Percentiles rank a stretch among this genome's conserved stretches.
Conservation (phyloP, 2,329 filamentous ascomycete genomes). For the Ophiosphaerella herpotricha region DNA sequence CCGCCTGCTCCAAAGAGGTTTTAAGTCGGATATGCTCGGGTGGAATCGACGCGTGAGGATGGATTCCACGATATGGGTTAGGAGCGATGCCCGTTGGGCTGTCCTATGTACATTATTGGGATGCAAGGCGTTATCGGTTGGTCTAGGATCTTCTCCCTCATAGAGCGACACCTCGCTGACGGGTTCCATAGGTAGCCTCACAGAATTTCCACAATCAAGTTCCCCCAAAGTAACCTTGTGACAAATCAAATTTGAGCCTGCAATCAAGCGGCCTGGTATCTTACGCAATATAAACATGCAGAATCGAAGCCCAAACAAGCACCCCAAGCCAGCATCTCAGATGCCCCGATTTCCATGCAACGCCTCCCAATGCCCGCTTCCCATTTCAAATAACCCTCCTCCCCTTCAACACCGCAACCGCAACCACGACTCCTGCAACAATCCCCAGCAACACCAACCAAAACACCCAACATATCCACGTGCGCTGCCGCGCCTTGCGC, state of each 20-base stretch:
- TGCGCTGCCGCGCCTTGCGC: constrained; percentile 53
- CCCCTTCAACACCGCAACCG: constrained; percentile 51
- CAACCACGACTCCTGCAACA: constrained; percentile 51
- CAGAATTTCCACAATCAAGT: too few relatives aligned
- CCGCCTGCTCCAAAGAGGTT: constrained; percentile 66
- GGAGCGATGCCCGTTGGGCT: background rate
- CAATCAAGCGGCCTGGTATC: constrained; percentile 3
- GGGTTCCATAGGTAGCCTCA: background rate
- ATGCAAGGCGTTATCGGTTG: constrained; percentile 2
- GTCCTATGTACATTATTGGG: background rate
- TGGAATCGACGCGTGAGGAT: too few relatives aligned
- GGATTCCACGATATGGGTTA: too few relatives aligned
- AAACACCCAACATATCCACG: constrained; percentile 55
- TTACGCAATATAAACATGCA: background rate
- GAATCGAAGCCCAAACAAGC: background rate
- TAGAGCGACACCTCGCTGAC: constrained; percentile 3
- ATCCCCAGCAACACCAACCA: constrained; percentile 53
- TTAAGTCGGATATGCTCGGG: background rate
- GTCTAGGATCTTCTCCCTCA: background rate
- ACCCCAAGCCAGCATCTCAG: background rate
- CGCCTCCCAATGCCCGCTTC: background rate
- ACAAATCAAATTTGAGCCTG: background rate
- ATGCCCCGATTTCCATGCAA: background rate
- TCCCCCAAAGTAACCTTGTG: background rate
- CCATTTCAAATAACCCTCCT: constrained; percentile 31